These are phyloP conservation scores for Verticillium dahliae DNA, from an alignment of 2,329 filamentous ascomycete species.

Conservation along the genomic window DNA sequence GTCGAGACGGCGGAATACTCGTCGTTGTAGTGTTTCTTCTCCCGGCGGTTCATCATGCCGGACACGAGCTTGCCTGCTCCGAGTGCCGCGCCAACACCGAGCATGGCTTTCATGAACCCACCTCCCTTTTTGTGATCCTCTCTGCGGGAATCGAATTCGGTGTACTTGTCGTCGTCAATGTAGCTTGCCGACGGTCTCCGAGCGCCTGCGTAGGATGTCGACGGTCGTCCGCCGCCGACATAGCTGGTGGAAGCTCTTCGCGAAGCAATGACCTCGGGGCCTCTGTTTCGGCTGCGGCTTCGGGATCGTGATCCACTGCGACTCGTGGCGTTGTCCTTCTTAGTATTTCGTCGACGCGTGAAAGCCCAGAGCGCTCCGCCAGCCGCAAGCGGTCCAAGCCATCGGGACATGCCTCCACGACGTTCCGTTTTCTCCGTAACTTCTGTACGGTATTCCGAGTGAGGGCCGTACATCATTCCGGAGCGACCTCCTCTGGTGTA, in stretches of 20 bases:
- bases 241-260: conserved; percentile 51
- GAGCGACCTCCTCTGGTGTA: conserved; percentile 55
- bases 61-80: conserved; percentile 58
- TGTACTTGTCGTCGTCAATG: conserved; percentile 58
- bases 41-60: conserved; percentile 47
- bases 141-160: conserved; percentile 32
- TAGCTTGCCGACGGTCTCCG: conserved; percentile 34
- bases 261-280: conserved; percentile 45
- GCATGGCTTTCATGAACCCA: conserved; percentile 54
- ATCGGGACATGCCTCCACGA: conserved; percentile 26
- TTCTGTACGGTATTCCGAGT: conserved; percentile 31
- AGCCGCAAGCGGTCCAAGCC: conserved; percentile 48
- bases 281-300: conserved; percentile 27
- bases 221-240: conserved; percentile 31
- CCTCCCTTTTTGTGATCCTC: conserved; percentile 25
- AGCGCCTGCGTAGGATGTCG: conserved; percentile 50
- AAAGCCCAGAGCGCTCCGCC: conserved; percentile 42
- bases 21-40: conserved; percentile 42
- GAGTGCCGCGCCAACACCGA: conserved; percentile 53
- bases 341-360: conserved; percentile 33
- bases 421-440: conserved; percentile 23
- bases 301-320: conserved; percentile 28
- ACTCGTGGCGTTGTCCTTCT: conserved; percentile 30
- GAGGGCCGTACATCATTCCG: conserved; percentile 32
- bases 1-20: conserved; percentile 58